A percentile compares a stretch with the other conserved stretches of the same genome.
Evolutionary conservation across 2,329 filamentous ascomycete species (phyloP).

Genomic region (Monilinia aucupariae): DNA sequence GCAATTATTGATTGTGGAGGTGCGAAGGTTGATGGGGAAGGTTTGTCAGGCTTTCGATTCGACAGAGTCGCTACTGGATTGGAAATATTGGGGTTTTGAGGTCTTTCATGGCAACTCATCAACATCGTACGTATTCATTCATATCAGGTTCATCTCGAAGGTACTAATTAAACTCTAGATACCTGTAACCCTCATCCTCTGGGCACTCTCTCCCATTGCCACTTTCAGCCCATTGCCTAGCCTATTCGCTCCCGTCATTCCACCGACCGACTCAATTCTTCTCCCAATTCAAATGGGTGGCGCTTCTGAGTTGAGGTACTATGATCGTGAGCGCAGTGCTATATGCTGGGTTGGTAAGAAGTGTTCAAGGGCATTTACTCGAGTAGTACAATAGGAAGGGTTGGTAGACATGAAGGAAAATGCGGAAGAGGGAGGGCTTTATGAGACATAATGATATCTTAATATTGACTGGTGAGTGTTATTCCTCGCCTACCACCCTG

Average conservation of each 20-base stretch:
- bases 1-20: neutral
- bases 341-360: constrained; percentile 39
- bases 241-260: constrained; percentile 33
- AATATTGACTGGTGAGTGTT: neutral
- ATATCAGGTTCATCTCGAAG: neutral
- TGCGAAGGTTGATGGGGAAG: neutral
- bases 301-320: constrained; percentile 35
- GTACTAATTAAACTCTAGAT: constrained; percentile 27
- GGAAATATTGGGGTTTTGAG: constrained; percentile 41
- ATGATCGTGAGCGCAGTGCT: constrained; percentile 34
- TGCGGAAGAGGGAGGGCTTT: constrained; percentile 6
- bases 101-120: constrained; percentile 39
- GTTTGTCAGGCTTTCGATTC: constrained; percentile 16
- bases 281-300: constrained; percentile 37
- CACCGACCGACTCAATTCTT: constrained; percentile 15
- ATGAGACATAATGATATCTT: neutral
- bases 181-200: constrained; percentile 37
- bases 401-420: constrained; percentile 19
- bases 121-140: constrained; percentile 36
- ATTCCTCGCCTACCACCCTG: neutral
- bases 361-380: constrained; percentile 39
- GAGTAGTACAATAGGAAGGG: constrained; percentile 40
- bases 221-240: constrained; percentile 12
- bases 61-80: constrained; percentile 35
- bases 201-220: constrained; percentile 30